Evolutionary conservation across 148 eudicot genomes (phyloP), one percentile per base, ranked within the genome.

Genomic region (Pouteria glomerata): DNA sequence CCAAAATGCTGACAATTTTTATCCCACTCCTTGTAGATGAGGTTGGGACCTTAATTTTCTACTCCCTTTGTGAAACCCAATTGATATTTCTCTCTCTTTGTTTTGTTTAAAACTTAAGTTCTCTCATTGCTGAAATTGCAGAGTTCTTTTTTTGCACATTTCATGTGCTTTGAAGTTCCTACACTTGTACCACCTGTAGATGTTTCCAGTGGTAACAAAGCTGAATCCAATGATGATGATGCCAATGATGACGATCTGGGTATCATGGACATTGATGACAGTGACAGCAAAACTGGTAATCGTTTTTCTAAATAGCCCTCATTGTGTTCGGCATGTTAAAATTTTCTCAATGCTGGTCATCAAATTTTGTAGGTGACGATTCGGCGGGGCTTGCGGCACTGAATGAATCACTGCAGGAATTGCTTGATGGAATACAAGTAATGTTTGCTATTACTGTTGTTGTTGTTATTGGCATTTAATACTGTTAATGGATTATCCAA

Each of bases 131-230:
- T 74, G 50, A 69, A 77, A 79, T 47, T 80, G 75, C 91, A 94
- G 98, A 91, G 98, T 84, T 89, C 97, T 42, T 94, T 94, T 76
- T 91, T 94, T 77, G 95, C 98, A 21, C 87, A 91, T 80, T 91
- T 94, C 66, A 91, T 91, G 98, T 91, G 98, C 90, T 94, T 94
- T 82, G 98, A 91, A 81, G 97, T 94, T 77, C 95, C 96, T 77
- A 82, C 92, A 67, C 90, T 87, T 74, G 95, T 84, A 69, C 91
- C 90, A 63, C 81, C 90, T 48, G 90, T 96, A 71, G 79, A 83
- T 75, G 66, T 72, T 81, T 81, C 82, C 41, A 83, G 78, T 69
- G 86, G 81, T 58, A 86, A 76, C 61, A 85, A 80, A 80, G 75
- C 79, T 74, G 79, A 80, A 24, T 71, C 80, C 10, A 58, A 80